Evolutionary conservation across 2,329 filamentous ascomycete genomes (phyloP), one percentile per base, ranked within the genome.

Genomic region (Clonostachys sp.): DNA sequence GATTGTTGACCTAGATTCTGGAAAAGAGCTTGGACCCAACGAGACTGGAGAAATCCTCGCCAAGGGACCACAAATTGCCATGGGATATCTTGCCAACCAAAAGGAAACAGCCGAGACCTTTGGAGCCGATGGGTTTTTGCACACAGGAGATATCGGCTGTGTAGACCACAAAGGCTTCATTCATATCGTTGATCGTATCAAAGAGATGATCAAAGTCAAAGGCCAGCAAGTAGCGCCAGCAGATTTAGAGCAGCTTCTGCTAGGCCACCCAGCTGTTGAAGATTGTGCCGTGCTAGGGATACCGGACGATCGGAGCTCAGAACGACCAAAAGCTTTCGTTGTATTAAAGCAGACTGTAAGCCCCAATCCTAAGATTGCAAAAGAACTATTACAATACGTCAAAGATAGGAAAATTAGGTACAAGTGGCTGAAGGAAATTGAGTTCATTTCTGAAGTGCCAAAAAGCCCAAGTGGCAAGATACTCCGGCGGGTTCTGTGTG

Each of bases 131-230:
- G 89, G 89, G 2, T 96, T 84, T 72, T 95, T 95, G 75, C 91
- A 86, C 65, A 96, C 91, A 0, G 91, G 91, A 3, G 91, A 96
- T 58, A 83, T 96, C 30, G 89, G 89, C 5, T 84, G 88, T 53
- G 81, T 88, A 57, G 89, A 95, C 59, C 71, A 77, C 42, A 76
- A 87, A 44, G 87, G 87, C 33, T 89, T 95, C 60, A 88, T 95
- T 58, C 96, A 84, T 71, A 92, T 96, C 61, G 95, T 91, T 1
- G 91, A 96, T 61, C 85, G 91, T 33, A 82, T 83, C 60, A 90
- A 91, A 72, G 86, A 81, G 55, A 84, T 75, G 47, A 73, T 75
- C 58, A 75, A 75, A 54, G 66, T 70, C 34, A 67, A 89, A 14
- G 36, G 87, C 48, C 73, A 86, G 50, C 89, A 94, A 74, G 72